A percentile compares a stretch with the other conserved stretches of the same genome.
Evolutionary conservation across 352 stramenopile species (phyloP).

Genomic region (Phytophthora hybrid): DNA sequence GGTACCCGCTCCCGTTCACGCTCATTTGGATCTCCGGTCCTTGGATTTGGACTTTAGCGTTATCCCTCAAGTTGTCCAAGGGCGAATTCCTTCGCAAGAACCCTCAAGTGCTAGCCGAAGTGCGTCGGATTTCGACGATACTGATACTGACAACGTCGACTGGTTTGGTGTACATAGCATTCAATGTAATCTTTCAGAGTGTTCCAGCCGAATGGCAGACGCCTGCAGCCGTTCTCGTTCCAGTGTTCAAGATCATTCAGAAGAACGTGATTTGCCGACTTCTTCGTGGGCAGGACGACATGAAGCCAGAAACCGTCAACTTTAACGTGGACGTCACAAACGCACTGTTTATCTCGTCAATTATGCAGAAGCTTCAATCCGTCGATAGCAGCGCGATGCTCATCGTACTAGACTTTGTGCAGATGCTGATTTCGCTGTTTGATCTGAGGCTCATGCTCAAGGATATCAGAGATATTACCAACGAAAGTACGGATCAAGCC

Average conservation of each 20-base stretch:
- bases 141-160: slow-evolving; percentile 12
- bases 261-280: slow-evolving; percentile 25
- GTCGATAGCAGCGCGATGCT: slow-evolving; percentile 35
- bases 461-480: slow-evolving; percentile 11
- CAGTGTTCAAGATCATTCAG: slow-evolving; percentile 20
- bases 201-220: slow-evolving; percentile 25
- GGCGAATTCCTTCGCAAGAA: slow-evolving; percentile 22
- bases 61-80: slow-evolving; percentile 21
- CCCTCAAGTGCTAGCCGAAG: slow-evolving; percentile 8
- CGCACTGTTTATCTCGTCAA: slow-evolving; percentile 49
- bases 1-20: slow-evolving; percentile 30
- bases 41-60: slow-evolving; percentile 16
- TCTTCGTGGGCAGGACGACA: slow-evolving; percentile 31
- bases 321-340: slow-evolving; percentile 64
- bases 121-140: slow-evolving; percentile 23
- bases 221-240: slow-evolving; percentile 7
- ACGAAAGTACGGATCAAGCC: slow-evolving; percentile 14
- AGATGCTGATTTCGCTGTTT: slow-evolving; percentile 37
- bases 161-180: slow-evolving; percentile 5
- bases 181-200: slow-evolving; percentile 20
- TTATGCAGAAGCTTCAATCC: slow-evolving; percentile 44
- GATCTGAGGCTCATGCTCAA: slow-evolving; percentile 31
- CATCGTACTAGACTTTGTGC: slow-evolving; percentile 43
- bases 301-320: slow-evolving; percentile 48
- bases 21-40: slow-evolving; percentile 22